Base-by-base conservation (phyloP, 2,329 filamentous ascomycete species). In the Aspergillus sp. region DNA sequence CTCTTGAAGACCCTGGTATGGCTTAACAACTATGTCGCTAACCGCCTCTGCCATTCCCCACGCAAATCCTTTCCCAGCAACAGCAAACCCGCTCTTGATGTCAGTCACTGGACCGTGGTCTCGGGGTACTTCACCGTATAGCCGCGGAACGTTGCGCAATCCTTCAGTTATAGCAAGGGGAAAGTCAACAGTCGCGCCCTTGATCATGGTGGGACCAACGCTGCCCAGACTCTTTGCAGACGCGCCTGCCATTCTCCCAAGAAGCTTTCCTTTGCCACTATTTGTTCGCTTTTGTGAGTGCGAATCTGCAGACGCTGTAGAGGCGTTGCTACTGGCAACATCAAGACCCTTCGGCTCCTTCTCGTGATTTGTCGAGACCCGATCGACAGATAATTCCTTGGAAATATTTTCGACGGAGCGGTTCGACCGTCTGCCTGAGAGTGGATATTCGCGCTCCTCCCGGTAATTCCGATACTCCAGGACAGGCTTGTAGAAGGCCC, bases 1-100 rank as follows among this genome's bases (percentile, higher is more conserved):
- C 11, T 54, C 6, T 11, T 45, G n/a, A 13, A 28, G 4, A 5
- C 51, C 51, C 7, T 49, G 25, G 13, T n/a, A 30, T 11, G 50
- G 57, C 22, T 30, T 19, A 28, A 31, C 46, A 6, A 50, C 46
- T 0, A 57, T 34, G 9, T 48, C 54, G n/a, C 28, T 49, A 57
- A 50, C 30, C 5, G 25, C 46, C 13, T 41, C 45, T 2, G 45
- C 45, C 28, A 49, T 38, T 6, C 54, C 54, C 17, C 19, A 57
- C 8, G 19, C 28, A 28, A 43, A 57, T 9, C 19, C 46, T 28
- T 57, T 50, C 19, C 45, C 46, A 28, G 46, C 54, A n/a, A 57
- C 31, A 51, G 46, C 31, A 50, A 55, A 46, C 7, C 52, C 52
- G 7, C 38, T 46, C 38, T 55, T 55, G n/a, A 45, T n/a, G 19